phyloP scores from a whole-genome alignment of 352 stramenopile genomes.

The Thalassiosira mediterranea region DNA sequence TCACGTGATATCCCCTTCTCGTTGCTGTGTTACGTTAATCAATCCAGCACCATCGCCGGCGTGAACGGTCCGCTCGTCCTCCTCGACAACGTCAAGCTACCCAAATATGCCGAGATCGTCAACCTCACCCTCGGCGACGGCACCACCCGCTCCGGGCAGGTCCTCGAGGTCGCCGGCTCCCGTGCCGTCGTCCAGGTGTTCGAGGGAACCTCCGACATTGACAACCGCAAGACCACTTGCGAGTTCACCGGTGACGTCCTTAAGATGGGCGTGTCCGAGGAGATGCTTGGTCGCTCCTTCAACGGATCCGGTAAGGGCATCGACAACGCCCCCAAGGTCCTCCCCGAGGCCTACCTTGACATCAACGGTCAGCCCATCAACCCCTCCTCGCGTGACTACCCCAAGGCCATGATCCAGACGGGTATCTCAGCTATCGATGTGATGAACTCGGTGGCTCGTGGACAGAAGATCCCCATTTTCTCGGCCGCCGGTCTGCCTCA shows the following conservation, averaged over 20 bases:
- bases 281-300: slow-evolving; percentile 97
- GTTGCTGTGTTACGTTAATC: neutral
- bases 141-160: slow-evolving; percentile 91
- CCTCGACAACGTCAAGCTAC: slow-evolving; percentile 99
- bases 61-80: slow-evolving; percentile 99
- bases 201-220: slow-evolving; percentile 98
- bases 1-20: neutral
- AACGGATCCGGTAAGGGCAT: slow-evolving; percentile 98
- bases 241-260: slow-evolving; percentile 99
- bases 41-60: slow-evolving; percentile 94
- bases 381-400: slow-evolving; percentile 97
- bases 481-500: slow-evolving; percentile 97
- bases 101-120: slow-evolving; percentile 99
- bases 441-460: slow-evolving; percentile 99
- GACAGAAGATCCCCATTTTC: slow-evolving; percentile 99
- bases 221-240: slow-evolving; percentile 97
- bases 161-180: slow-evolving; percentile 97
- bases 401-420: slow-evolving; percentile 99
- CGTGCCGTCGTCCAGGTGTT: slow-evolving; percentile 97
- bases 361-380: slow-evolving; percentile 99
- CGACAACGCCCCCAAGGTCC: slow-evolving; percentile 94
- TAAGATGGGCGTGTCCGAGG: slow-evolving; percentile 99
- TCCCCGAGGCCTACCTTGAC: slow-evolving; percentile 98
- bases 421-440: slow-evolving; percentile 99
- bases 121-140: slow-evolving; percentile 96